Evolutionary conservation across 2,329 filamentous ascomycete genomes (phyloP), one percentile per base, ranked within the genome.

Genomic region (Neurospora sp.): DNA sequence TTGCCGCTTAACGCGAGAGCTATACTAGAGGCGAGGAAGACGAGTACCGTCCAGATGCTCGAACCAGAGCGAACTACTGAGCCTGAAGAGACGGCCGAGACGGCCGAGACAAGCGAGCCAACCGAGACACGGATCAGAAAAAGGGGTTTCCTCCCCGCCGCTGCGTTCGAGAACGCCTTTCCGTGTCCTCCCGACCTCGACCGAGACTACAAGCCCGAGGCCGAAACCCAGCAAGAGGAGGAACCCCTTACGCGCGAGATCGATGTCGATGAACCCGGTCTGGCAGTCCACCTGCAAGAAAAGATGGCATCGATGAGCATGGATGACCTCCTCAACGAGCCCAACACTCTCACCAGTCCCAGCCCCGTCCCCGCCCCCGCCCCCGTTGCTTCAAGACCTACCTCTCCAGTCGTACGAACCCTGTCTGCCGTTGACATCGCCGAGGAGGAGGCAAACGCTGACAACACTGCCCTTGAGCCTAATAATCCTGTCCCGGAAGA

Each of bases 211-310:
- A 11, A 19, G 5, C 40, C 17, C 17, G 40, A 43, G 28, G 28
- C 28, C 28, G 42, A 28, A 28, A 52, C 19, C 19, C 19, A 52
- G 11, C 46, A 52, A 52, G 46, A 28, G 19, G 19, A 52, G 46
- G 43, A 43, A 43, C 10, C 39, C n/a, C 6, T 17, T 40, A 3
- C 39, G 6, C 39, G 39, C 13, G 39, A 40, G 28, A 33, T 4
- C 1, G 1, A 33, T 1, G 42, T 19, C 17, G 1, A 43, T 2
- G 17, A n/a, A 43, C 0, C 17, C 15, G 8, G 3, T 8, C 17
- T 4, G 17, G 9, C 43, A 11, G 0, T 7, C 9, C 1, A 19
- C 19, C 2, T 52, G 1, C 43, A 13, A 52, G 23, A 58, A 33
- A 58, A 28, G 6, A 15, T 58, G 23, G 23, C 52, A 8, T 28